Evolutionary conservation across 2,329 filamentous ascomycete genomes (phyloP).

Genomic region (Penicillium paneum): DNA sequence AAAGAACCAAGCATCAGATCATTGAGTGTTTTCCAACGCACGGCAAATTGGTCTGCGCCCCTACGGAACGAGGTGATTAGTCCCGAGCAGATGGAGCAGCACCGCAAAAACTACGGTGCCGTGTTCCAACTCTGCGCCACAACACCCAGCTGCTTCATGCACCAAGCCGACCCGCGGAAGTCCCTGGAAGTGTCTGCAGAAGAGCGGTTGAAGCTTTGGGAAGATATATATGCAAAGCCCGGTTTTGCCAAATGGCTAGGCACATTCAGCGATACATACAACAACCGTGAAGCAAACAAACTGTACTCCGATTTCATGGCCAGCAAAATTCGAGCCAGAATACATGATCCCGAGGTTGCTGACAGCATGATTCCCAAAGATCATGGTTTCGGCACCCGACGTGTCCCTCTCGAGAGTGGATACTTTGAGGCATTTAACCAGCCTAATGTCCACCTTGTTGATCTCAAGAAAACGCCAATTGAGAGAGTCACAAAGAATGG

Average conservation of each 20-base stretch:
- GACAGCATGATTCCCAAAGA: constrained; percentile 20
- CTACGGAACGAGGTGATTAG: constrained; percentile 16
- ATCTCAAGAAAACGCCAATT: constrained; percentile 22
- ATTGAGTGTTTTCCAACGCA: constrained; percentile 17
- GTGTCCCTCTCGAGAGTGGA: constrained; percentile 21
- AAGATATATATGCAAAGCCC: constrained; percentile 16
- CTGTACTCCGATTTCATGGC: constrained; percentile 21
- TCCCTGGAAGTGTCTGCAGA: constrained; percentile 14
- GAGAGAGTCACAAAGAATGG: constrained; percentile 27
- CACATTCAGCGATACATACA: constrained; percentile 19
- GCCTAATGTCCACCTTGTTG: constrained; percentile 34
- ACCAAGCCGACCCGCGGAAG: constrained; percentile 17
- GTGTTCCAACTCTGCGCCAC: constrained; percentile 14
- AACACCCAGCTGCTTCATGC: constrained; percentile 19
- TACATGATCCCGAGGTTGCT: constrained; percentile 15
- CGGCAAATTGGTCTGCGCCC: constrained; percentile 20
- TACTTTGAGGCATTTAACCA: constrained; percentile 38
- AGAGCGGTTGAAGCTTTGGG: constrained; percentile 15
- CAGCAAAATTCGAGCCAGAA: constrained; percentile 17
- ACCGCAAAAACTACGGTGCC: constrained; percentile 14
- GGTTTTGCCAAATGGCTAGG: constrained; percentile 23
- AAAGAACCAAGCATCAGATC: constrained; percentile 16
- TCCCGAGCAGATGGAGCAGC: constrained; percentile 14
- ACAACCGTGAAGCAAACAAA: constrained; percentile 16
- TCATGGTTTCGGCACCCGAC: constrained; percentile 18